phyloP scores from a whole-genome alignment of 306 rosid species.

The Purshia tridentata region DNA sequence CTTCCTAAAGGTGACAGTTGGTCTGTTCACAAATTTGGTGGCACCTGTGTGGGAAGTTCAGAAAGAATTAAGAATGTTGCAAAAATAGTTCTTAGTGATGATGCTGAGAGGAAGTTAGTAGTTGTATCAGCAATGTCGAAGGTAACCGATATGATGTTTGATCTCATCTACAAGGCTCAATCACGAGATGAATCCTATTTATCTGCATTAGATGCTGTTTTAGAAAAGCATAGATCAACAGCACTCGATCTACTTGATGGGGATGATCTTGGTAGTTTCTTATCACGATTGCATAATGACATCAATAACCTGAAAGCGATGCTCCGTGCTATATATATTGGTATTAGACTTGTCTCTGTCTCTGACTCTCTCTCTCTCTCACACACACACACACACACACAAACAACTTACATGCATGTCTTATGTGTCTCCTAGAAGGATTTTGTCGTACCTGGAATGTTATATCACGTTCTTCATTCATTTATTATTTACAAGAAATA shows the following conservation, averaged over 20 bases:
- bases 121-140: conserved; percentile 97
- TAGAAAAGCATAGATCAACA: conserved; percentile 75
- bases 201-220: conserved; percentile 71
- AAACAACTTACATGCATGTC: background rate
- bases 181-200: conserved; percentile 78
- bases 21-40: conserved; percentile 99
- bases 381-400: background rate
- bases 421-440: background rate
- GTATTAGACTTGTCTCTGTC: conserved; percentile 32
- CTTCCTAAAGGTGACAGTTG: conserved; percentile 73
- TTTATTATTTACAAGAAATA: background rate
- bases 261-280: conserved; percentile 65
- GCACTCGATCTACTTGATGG: conserved; percentile 86
- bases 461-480: background rate
- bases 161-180: conserved; percentile 84
- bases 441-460: background rate
- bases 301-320: conserved; percentile 81
- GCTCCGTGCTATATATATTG: conserved; percentile 98
- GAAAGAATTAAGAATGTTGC: conserved; percentile 84
- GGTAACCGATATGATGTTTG: conserved; percentile 98
- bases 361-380: conserved; percentile 12
- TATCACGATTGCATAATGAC: conserved; percentile 66
- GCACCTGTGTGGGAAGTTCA: conserved; percentile 89
- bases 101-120: conserved; percentile 78
- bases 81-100: conserved; percentile 63